Evolutionary conservation across 2,329 filamentous ascomycete genomes (phyloP).

Genomic region (Tetracladium maxilliforme): DNA sequence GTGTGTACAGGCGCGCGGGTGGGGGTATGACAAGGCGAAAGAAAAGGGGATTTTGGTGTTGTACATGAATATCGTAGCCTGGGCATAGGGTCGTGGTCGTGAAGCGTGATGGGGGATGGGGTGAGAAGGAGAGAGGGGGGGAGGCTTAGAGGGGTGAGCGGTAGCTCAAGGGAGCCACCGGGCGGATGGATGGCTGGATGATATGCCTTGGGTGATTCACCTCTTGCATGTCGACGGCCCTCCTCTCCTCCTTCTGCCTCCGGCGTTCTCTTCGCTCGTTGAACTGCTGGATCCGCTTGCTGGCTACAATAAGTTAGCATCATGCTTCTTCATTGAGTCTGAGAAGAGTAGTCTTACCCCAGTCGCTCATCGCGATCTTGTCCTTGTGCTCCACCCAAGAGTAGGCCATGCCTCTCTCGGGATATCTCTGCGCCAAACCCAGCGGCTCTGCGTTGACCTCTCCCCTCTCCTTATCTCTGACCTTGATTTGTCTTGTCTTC

Average conservation of each 20-base stretch:
- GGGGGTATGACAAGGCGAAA: too few species aligned
- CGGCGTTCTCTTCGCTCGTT: not conserved
- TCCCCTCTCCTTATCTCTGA: not conserved
- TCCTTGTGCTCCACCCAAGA: slow-evolving; percentile 1
- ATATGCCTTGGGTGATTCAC: not conserved
- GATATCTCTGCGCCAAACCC: slow-evolving; percentile 1
- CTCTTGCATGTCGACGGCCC: not conserved
- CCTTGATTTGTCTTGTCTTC: slow-evolving; percentile 1
- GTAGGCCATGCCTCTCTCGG: slow-evolving; percentile 1
- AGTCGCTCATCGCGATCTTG: not conserved
- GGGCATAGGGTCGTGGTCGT: too few species aligned
- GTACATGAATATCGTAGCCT: too few species aligned
- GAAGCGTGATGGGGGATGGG: too few species aligned
- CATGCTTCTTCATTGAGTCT: slow-evolving; percentile 1
- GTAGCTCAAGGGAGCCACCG: too few species aligned
- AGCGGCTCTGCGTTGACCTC: slow-evolving; percentile 1
- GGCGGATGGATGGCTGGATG: too few species aligned
- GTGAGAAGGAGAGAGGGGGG: too few species aligned
- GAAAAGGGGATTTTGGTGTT: too few species aligned
- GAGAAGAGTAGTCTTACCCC: not conserved
- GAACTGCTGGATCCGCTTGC: slow-evolving; percentile 1
- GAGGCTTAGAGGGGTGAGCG: too few species aligned
- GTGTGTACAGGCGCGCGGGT: too few species aligned
- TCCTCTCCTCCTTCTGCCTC: slow-evolving; percentile 1
- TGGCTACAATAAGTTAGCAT: slow-evolving; percentile 2